phyloP scores from a whole-genome alignment of 2,329 filamentous ascomycete species.

The Diaporthe destruens region DNA sequence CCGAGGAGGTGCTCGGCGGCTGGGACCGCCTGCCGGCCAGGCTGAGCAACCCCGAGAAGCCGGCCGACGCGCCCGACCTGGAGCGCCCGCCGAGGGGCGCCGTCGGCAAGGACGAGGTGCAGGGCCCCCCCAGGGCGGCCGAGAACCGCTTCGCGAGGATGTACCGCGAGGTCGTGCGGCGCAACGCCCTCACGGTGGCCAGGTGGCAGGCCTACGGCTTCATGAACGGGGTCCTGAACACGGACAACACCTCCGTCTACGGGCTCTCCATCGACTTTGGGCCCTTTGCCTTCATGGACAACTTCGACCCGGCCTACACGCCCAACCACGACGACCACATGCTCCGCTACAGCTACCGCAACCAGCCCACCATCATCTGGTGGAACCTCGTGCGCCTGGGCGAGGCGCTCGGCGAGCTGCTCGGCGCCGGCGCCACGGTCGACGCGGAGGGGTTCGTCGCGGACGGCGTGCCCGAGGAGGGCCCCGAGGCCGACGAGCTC shows the following conservation, averaged over 20 bases:
- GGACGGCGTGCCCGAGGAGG: constrained; percentile 78
- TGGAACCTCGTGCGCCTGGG: constrained; percentile 96
- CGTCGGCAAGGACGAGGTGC: constrained; percentile 63
- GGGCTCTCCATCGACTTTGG: constrained; percentile 95
- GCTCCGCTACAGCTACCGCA: constrained; percentile 90
- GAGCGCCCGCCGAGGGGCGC: constrained; percentile 64
- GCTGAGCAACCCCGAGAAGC: constrained; percentile 64
- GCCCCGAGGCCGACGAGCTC: constrained; percentile 73
- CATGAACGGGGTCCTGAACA: constrained; percentile 98
- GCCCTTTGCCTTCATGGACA: constrained; percentile 97
- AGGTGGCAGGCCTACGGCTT: constrained; percentile 99
- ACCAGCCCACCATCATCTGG: constrained; percentile 97
- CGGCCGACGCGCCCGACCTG: constrained; percentile 55
- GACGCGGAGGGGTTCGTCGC: constrained; percentile 79
- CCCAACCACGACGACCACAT: constrained; percentile 95
- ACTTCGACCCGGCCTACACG: constrained; percentile 94
- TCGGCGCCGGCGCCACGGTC: constrained; percentile 80
- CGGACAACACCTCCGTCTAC: constrained; percentile 93
- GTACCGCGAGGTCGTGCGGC: constrained; percentile 87
- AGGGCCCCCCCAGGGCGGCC: constrained; percentile 75
- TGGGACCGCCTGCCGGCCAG: constrained; percentile 85
- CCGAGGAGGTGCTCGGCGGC: constrained; percentile 87
- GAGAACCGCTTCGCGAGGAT: constrained; percentile 91
- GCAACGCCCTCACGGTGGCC: constrained; percentile 90
- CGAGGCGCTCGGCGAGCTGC: constrained; percentile 87